These are phyloP conservation scores for Yamagishiella unicocca DNA, from an alignment of 139 green algal genomes.

Conservation along the genomic window DNA sequence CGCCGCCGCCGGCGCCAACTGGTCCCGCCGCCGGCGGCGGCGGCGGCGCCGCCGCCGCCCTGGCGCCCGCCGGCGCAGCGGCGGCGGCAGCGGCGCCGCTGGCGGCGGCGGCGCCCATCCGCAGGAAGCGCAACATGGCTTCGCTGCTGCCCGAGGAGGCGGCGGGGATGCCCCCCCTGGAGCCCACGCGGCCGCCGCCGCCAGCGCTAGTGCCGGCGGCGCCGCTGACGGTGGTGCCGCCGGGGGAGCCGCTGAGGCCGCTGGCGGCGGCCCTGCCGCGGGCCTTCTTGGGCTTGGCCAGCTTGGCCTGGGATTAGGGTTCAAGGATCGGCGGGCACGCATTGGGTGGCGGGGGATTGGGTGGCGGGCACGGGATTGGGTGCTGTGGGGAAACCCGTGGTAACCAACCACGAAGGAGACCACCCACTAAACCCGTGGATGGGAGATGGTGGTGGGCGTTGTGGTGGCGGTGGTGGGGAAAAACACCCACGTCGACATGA, in stretches of 20 bases:
- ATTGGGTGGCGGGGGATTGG: not conserved
- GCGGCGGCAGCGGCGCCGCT: not conserved
- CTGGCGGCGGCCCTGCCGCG: not conserved
- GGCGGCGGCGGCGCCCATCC: not conserved
- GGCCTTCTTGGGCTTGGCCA: slow-evolving; percentile 23
- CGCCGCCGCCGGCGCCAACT: not conserved
- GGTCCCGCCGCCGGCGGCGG: not conserved
- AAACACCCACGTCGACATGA: too few relatives aligned
- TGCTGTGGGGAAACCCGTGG: not conserved
- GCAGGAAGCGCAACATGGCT: slow-evolving; percentile 12
- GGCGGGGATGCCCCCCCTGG: not conserved
- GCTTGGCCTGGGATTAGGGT: not conserved
- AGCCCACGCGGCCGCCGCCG: too few relatives aligned
- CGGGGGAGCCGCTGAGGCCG: not conserved
- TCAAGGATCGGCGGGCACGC: not conserved
- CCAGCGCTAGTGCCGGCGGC: too few relatives aligned
- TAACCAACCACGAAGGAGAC: not conserved
- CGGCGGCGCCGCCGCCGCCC: not conserved
- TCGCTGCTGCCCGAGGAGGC: not conserved
- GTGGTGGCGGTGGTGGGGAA: too few relatives aligned
- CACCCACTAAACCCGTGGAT: too few relatives aligned
- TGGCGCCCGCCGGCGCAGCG: not conserved
- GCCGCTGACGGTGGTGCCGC: not conserved
- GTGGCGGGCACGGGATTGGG: too few relatives aligned
- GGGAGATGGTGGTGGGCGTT: too few relatives aligned